Evolutionary conservation across 2,329 filamentous ascomycete species (phyloP).

Genomic region (Trichoderma arundinaceum): DNA sequence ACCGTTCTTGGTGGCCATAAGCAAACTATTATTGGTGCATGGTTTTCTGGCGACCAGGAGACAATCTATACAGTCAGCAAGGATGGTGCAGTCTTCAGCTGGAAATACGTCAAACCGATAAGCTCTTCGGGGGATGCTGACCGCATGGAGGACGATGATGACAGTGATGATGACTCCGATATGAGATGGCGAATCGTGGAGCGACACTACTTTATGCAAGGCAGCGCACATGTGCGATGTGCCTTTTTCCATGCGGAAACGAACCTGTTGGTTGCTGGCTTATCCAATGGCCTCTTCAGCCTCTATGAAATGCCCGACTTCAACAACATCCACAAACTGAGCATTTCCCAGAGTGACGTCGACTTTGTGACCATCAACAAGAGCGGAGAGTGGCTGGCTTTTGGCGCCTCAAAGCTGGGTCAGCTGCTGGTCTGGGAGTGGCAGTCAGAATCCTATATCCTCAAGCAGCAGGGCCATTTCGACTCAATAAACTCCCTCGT

Average conservation of each 20-base stretch:
- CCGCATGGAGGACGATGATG: constrained; percentile 63
- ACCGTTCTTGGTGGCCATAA: constrained; percentile 91
- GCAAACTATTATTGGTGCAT: constrained; percentile 90
- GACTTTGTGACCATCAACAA: constrained; percentile 94
- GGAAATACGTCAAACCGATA: constrained; percentile 77
- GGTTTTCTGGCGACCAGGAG: constrained; percentile 94
- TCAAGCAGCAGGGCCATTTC: constrained; percentile 97
- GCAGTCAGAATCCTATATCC: constrained; percentile 98
- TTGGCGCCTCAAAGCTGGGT: constrained; percentile 92
- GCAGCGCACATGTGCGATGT: constrained; percentile 83
- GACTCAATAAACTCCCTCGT: constrained; percentile 93
- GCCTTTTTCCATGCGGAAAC: constrained; percentile 87
- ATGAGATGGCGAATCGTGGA: constrained; percentile 91
- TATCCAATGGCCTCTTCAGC: constrained; percentile 92
- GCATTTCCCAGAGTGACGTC: constrained; percentile 96
- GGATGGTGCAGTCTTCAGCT: constrained; percentile 94
- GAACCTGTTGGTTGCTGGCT: constrained; percentile 93
- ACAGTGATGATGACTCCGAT: constrained; percentile 63
- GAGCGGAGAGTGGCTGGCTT: constrained; percentile 94
- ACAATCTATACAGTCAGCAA: constrained; percentile 95
- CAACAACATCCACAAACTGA: constrained; percentile 88
- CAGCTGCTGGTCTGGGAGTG: constrained; percentile 99
- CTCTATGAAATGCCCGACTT: constrained; percentile 97
- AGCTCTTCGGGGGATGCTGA: constrained; percentile 62
- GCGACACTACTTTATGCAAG: constrained; percentile 92